A percentile compares a stretch with the other conserved stretches of the same genome.
Evolutionary conservation across 768 basidiomycete species (phyloP).

Genomic region (Mycena rosella): DNA sequence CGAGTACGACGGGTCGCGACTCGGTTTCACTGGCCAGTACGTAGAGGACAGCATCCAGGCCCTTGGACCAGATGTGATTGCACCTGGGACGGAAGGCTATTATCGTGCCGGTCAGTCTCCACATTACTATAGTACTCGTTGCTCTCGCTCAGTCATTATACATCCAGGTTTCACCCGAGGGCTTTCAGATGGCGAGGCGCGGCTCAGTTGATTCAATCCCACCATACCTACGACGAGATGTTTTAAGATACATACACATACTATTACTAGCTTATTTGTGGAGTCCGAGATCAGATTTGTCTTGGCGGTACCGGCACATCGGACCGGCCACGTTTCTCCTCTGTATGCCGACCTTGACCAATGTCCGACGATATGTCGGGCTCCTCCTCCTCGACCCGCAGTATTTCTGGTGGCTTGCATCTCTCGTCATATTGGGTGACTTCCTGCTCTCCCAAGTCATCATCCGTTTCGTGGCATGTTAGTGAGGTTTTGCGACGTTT

Average conservation of each 20-base stretch:
- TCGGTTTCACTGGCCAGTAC: conserved; percentile 75
- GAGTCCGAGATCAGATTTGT: neutral
- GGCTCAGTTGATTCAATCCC: neutral
- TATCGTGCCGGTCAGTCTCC: too few species aligned
- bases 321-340: conserved; percentile 3
- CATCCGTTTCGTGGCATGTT: conserved; percentile 87
- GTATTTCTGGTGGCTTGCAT: conserved; percentile 79
- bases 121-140: too few species aligned
- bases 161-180: conserved; percentile 65
- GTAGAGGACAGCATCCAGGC: conserved; percentile 60
- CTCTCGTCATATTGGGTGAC: conserved; percentile 80
- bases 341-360: conserved; percentile 6
- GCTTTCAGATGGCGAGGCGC: conserved; percentile 57
- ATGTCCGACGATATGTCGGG: conserved; percentile 36
- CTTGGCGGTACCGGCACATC: neutral
- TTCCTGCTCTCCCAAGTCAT: conserved; percentile 83
- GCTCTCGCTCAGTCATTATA: too few species aligned
- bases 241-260: neutral
- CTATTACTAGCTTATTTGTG: neutral
- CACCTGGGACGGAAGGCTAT: conserved; percentile 53
- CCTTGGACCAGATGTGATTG: conserved; percentile 52
- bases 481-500: conserved; percentile 47
- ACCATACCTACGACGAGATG: neutral
- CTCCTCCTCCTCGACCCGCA: conserved; percentile 56
- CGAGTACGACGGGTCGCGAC: conserved; percentile 56